Conservation (phyloP, 1,284 basidiomycete species). For the Kalmanozyma brasiliensis region DNA sequence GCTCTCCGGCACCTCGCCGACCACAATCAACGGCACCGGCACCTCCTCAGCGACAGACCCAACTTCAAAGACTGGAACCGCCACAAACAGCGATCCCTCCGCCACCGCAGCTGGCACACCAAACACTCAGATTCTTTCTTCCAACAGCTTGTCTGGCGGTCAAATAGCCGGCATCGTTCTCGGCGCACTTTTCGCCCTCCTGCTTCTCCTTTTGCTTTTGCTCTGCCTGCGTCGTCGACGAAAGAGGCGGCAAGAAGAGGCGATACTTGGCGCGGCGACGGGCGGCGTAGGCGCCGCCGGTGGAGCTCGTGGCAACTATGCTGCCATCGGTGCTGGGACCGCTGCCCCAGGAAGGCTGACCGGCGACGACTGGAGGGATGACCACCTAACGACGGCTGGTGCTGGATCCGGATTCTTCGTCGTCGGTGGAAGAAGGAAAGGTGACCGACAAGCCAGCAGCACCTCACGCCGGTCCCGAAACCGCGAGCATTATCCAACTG, state of each 20-base stretch:
- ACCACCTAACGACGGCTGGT: too few species aligned
- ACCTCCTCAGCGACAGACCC: background rate
- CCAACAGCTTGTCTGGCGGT: constrained; percentile 39
- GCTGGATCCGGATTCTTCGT: constrained; percentile 53
- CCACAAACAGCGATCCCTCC: too few species aligned
- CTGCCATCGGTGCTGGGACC: constrained; percentile 32
- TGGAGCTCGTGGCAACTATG: constrained; percentile 40
- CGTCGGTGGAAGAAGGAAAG: constrained; percentile 40
- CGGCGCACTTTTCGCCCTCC: constrained; percentile 38
- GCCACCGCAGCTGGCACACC: constrained; percentile 20
- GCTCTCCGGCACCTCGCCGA: background rate
- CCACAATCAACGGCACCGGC: constrained; percentile 1
- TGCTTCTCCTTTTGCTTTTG: constrained; percentile 43
- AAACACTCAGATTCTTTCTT: constrained; percentile 1
- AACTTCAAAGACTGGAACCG: too few species aligned
- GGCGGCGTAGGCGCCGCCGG: constrained; percentile 22
- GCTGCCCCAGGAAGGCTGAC: constrained; percentile 54
- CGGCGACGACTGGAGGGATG: constrained; percentile 33
- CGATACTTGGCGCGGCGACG: constrained; percentile 26
- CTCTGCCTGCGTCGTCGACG: constrained; percentile 42
- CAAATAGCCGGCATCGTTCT: constrained; percentile 59
- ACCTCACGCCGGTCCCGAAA: constrained; percentile 23
- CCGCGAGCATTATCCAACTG: constrained; percentile 4
- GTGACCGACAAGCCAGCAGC: constrained; percentile 17
- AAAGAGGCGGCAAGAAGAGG: constrained; percentile 11